Percentiles rank a stretch among this genome's conserved stretches.
Evolutionary conservation across 2,329 filamentous ascomycete genomes (phyloP).

Genomic region (Apiospora pterosperma): DNA sequence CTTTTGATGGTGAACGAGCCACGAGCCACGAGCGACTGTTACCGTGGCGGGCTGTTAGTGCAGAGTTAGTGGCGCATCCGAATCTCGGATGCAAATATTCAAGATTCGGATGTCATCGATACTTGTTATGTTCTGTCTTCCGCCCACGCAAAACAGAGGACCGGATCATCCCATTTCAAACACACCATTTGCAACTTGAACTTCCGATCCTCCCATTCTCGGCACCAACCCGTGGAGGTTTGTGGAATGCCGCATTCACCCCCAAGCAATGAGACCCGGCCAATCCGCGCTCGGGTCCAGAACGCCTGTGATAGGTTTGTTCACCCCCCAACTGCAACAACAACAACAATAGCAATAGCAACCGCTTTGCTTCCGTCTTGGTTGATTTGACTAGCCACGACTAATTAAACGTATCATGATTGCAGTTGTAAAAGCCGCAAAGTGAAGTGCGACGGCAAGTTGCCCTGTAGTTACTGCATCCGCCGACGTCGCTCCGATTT

Average conservation of each 20-base stretch:
- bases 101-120: neutral
- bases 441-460: constrained; percentile 47
- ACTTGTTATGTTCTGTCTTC: neutral
- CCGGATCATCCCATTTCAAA: neutral
- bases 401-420: neutral
- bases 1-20: neutral
- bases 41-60: neutral
- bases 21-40: neutral
- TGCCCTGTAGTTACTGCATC: constrained; percentile 44
- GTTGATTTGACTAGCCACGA: no score
- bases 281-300: constrained; percentile 2
- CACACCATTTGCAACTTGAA: neutral
- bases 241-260: neutral
- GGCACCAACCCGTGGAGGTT: no score
- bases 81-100: neutral
- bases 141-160: neutral
- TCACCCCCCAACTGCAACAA: neutral
- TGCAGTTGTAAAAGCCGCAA: constrained; percentile 44
- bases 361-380: neutral
- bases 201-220: neutral
- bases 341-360: no score
- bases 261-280: neutral
- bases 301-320: constrained; percentile 8
- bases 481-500: constrained; percentile 35
- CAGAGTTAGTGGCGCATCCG: neutral